phyloP scores from a whole-genome alignment of 176 grass and related monocot species.

The Lolium rigidum region DNA sequence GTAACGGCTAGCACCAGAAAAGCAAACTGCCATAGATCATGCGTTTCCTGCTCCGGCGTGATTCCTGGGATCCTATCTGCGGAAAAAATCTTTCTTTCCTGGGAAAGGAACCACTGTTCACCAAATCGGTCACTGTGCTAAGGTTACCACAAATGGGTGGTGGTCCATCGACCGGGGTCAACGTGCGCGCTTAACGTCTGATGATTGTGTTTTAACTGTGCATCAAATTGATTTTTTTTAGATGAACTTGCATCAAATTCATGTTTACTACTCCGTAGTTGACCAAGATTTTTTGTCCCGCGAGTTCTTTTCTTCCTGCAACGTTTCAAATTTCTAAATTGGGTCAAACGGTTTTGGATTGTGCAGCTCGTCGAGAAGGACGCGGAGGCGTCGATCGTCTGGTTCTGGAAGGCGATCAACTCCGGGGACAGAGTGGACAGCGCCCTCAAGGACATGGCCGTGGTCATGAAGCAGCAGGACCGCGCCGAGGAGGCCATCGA shows the following conservation, averaged over 20 bases:
- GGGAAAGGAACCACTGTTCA: background rate
- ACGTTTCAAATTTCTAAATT: background rate
- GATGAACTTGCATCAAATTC: no score
- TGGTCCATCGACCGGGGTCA: background rate
- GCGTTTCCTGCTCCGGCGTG: background rate
- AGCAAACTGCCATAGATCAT: background rate
- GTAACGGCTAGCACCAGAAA: background rate
- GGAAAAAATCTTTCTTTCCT: slow-evolving; percentile 13
- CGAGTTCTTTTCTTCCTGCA: background rate
- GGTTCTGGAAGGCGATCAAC: slow-evolving; percentile 99
- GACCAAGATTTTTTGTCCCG: background rate
- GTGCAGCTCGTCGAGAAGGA: slow-evolving; percentile 89
- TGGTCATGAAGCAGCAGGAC: slow-evolving; percentile 93
- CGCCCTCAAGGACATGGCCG: slow-evolving; percentile 86
- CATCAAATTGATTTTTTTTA: background rate
- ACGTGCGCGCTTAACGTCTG: background rate
- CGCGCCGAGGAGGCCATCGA: slow-evolving; percentile 77
- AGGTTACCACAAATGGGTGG: slow-evolving; percentile 23
- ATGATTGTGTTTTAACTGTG: background rate
- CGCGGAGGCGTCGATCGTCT: slow-evolving; percentile 63
- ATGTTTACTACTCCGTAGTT: no score
- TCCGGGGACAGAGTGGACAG: slow-evolving; percentile 82
- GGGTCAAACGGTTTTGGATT: background rate
- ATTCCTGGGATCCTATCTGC: background rate
- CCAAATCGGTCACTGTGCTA: background rate